A percentile compares a stretch with the other conserved stretches of the same genome.
These are phyloP conservation scores for Lentinus tigrinus DNA, from an alignment of 768 basidiomycete genomes.

Conservation along the genomic window DNA sequence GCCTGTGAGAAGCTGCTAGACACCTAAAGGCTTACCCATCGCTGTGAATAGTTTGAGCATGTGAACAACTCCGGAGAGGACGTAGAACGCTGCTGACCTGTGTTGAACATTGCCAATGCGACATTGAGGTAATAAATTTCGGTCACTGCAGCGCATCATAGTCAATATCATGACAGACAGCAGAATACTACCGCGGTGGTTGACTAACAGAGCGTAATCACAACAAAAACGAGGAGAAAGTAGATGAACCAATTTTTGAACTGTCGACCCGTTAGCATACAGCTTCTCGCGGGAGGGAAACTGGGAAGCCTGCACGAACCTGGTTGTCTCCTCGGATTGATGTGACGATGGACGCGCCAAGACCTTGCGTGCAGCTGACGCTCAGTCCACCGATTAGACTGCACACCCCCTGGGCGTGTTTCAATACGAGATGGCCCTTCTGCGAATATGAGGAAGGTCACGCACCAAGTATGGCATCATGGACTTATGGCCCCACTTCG, in stretches of 20 bases:
- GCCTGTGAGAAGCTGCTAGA: conserved; percentile 3
- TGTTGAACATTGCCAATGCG: conserved; percentile 89
- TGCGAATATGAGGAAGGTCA: not conserved
- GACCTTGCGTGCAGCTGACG: conserved; percentile 87
- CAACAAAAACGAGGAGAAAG: conserved; percentile 77
- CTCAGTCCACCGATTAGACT: conserved; percentile 92
- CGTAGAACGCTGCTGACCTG: conserved; percentile 43
- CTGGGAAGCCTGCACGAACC: conserved; percentile 43
- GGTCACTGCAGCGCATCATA: conserved; percentile 44
- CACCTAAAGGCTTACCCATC: conserved; percentile 48
- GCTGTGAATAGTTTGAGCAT: conserved; percentile 32
- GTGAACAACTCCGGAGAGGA: not conserved
- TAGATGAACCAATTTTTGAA: conserved; percentile 91
- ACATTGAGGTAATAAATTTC: conserved; percentile 94
- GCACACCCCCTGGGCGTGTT: conserved; percentile 58
- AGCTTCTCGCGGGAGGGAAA: not conserved
- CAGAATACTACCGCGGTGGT: too few species aligned
- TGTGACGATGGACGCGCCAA: conserved; percentile 85
- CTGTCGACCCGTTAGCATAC: conserved; percentile 35
- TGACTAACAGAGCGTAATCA: conserved; percentile 68
- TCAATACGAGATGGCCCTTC: not conserved
- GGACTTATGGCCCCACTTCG: conserved; percentile 81
- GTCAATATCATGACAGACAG: not conserved
- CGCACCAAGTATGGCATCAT: conserved; percentile 74
- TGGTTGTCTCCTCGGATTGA: conserved; percentile 71